phyloP scores from a whole-genome alignment of 2,329 filamentous ascomycete genomes.

The Nemania diffusa region DNA sequence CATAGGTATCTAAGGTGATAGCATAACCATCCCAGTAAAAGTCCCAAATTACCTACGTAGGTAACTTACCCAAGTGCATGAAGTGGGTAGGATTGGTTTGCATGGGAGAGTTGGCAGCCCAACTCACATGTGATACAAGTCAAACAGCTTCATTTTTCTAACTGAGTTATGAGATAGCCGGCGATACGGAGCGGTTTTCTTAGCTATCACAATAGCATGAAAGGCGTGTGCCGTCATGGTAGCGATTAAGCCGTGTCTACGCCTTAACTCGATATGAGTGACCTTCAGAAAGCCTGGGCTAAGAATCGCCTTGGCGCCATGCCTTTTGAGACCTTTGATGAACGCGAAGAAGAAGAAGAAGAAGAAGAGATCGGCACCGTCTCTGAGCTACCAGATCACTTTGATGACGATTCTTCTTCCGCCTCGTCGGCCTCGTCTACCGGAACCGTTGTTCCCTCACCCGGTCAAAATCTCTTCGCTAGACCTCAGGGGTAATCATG shows the following conservation, averaged over 20 bases:
- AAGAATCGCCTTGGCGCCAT: constrained; percentile 76
- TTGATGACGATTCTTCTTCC: constrained; percentile 76
- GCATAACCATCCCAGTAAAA: background rate
- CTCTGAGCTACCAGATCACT: constrained; percentile 57
- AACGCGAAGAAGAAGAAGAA: constrained; percentile 65
- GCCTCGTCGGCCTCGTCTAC: constrained; percentile 83
- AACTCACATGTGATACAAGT: constrained; percentile 2
- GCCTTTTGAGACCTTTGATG: constrained; percentile 61
- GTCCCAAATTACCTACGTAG: too few species aligned
- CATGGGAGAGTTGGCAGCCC: constrained; percentile 21
- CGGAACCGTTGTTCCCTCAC: constrained; percentile 87
- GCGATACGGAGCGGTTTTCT: constrained; percentile 4
- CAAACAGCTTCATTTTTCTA: background rate
- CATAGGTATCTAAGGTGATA: background rate
- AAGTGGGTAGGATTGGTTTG: background rate
- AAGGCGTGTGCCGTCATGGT: constrained; percentile 31
- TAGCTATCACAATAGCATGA: constrained; percentile 15
- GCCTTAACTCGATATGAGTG: constrained; percentile 70
- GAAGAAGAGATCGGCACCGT: constrained; percentile 51
- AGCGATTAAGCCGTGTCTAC: constrained; percentile 10
- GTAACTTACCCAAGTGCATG: background rate
- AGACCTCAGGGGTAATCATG: constrained; percentile 70
- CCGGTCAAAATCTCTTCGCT: constrained; percentile 77
- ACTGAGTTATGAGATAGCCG: constrained; percentile 19
- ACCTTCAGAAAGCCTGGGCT: constrained; percentile 81